Conservation (phyloP, 202 grass and related monocot species). For the Zoysia matrella region DNA sequence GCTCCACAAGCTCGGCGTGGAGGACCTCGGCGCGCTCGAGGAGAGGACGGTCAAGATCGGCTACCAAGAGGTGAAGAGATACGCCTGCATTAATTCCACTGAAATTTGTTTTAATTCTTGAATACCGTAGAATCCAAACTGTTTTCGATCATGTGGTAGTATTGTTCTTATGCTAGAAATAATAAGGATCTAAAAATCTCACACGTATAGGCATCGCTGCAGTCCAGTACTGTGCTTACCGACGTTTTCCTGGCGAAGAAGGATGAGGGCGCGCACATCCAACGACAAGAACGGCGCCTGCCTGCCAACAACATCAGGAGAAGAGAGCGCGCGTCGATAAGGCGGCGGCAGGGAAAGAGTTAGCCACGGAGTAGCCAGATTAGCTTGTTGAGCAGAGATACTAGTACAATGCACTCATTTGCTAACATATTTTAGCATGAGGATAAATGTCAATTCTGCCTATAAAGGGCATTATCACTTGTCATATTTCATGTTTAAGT, state of each 20-base stretch:
- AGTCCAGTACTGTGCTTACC: conserved; percentile 55
- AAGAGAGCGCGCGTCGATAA: background rate
- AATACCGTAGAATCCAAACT: background rate
- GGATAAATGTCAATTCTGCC: too few species aligned
- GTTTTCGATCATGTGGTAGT: background rate
- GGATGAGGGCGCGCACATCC: background rate
- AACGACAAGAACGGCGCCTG: background rate
- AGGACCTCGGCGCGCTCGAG: conserved; percentile 25
- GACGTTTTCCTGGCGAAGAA: conserved; percentile 46
- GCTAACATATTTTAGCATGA: too few species aligned
- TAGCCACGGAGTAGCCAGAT: background rate
- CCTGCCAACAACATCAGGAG: background rate
- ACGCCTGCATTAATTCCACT: background rate
- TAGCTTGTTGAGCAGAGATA: too few species aligned
- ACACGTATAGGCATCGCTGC: conserved; percentile 21
- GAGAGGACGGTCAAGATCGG: conserved; percentile 40
- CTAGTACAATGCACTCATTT: too few species aligned
- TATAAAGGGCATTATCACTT: too few species aligned
- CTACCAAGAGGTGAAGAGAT: conserved; percentile 22
- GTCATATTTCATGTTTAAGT: too few species aligned
- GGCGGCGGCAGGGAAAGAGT: background rate
- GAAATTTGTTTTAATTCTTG: too few species aligned
- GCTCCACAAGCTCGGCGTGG: conserved; percentile 36
- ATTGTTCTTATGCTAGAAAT: background rate
- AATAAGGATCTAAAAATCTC: background rate